Percentiles rank a stretch among this genome's conserved stretches.
These are phyloP conservation scores for Emmonsiellopsis sp. DNA, from an alignment of 2,329 filamentous ascomycete genomes.

Conservation along the genomic window DNA sequence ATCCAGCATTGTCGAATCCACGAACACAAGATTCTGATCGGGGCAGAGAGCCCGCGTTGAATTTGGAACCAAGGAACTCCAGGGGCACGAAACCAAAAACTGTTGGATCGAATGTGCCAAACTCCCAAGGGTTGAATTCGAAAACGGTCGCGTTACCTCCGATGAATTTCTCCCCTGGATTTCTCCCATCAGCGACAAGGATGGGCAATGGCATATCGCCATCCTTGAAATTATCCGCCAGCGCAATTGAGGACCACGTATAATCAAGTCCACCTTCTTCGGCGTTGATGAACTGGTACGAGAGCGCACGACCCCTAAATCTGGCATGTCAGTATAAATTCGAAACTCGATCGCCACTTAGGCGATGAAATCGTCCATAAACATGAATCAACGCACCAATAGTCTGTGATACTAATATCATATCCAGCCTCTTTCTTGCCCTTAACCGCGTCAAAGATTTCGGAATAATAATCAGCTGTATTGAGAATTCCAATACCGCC, in stretches of 20 bases:
- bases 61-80: slow-evolving; percentile 64
- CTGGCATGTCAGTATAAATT: background rate
- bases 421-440: slow-evolving; percentile 57
- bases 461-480: slow-evolving; percentile 53
- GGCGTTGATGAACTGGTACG: slow-evolving; percentile 74
- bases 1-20: slow-evolving; percentile 77
- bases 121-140: slow-evolving; percentile 72
- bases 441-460: slow-evolving; percentile 49
- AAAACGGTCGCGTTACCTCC: slow-evolving; percentile 65
- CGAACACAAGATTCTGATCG: slow-evolving; percentile 54
- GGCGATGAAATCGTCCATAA: background rate
- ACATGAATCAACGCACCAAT: slow-evolving; percentile 47
- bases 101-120: slow-evolving; percentile 68
- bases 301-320: slow-evolving; percentile 61
- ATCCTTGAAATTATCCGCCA: slow-evolving; percentile 52
- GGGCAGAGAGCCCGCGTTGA: slow-evolving; percentile 53
- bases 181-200: slow-evolving; percentile 59
- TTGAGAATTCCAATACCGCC: slow-evolving; percentile 44
- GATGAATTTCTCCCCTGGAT: slow-evolving; percentile 52
- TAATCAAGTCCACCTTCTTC: slow-evolving; percentile 63
- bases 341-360: background rate
- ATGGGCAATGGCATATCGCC: slow-evolving; percentile 64
- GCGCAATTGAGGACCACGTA: slow-evolving; percentile 73
- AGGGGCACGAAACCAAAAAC: slow-evolving; percentile 63
- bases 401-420: slow-evolving; percentile 70